Base-by-base conservation (phyloP, 2,329 filamentous ascomycete species). In the Diaporthe sp. region DNA sequence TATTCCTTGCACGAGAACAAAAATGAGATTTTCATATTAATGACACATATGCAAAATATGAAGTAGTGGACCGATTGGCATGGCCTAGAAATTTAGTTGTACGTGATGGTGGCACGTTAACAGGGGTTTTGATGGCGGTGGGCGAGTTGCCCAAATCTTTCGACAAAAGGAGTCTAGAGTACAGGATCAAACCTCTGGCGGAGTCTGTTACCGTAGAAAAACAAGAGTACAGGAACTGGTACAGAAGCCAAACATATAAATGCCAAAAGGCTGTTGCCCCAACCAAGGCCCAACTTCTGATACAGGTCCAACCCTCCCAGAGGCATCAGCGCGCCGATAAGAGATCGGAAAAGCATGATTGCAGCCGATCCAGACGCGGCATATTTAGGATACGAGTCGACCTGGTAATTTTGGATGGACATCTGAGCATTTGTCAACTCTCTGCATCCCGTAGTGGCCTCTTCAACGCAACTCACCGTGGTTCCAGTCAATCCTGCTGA, bases 401-500 rank as follows among this genome's bases (percentile, higher is more conserved):
- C 71, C 17, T 76, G 73, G 28, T 78, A 80, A 25, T 70, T 78
- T 55, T 77, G 78, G 37, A 76, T 68, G 34, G 74, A 67, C 72
- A 79, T 78, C 70, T 61, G 12, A 25, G 4, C 2, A 8, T 5
- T 8, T 42, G 34, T 61, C 58, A 61, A 4, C 37, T 25, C 9
- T 61, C 10, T 22, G 8, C 39, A 10, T 59, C 4, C 9, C 9
- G 31, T 39, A 9, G 57, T n/a, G 5, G 44, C 17, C 22, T 5
- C 44, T 19, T 39, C 25, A 3, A 12, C 19, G 31, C 5, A n/a
- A 61, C 58, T 25, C 25, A 42, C 58, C 25, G 79, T 76, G 62
- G 76, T 71, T 39, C 77, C 46, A 46, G 78, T 78, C 37, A 70
- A 65, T 10, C 88, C 89, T 4, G 86, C 80, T 0, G 88, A 87